phyloP scores from a whole-genome alignment of 768 basidiomycete species.

The Saitozyma podzolica region DNA sequence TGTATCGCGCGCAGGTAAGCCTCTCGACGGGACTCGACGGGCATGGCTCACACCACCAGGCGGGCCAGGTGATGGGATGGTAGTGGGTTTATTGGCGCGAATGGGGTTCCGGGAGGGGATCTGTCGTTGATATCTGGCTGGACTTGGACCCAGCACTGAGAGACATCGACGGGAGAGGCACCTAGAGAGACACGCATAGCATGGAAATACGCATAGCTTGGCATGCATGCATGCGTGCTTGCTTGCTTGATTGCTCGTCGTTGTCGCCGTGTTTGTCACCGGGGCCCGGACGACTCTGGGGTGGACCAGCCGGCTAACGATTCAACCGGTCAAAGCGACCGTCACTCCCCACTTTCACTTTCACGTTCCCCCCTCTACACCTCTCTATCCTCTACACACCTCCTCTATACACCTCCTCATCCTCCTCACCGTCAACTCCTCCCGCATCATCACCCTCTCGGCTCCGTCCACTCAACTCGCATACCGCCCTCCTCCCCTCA shows the following conservation, averaged over 20 bases:
- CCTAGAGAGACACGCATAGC: too few relatives aligned
- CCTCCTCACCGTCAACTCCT: background rate
- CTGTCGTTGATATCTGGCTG: too few relatives aligned
- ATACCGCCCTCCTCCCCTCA: slow-evolving; percentile 8
- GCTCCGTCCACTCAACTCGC: background rate
- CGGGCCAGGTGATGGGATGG: background rate
- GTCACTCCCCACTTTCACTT: too few relatives aligned
- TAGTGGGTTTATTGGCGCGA: background rate
- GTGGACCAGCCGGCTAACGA: too few relatives aligned
- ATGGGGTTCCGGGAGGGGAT: too few relatives aligned
- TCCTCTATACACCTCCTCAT: background rate
- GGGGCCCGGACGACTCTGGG: too few relatives aligned
- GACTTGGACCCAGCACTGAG: too few relatives aligned
- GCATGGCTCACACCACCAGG: background rate
- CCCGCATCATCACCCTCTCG: background rate
- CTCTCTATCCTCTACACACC: background rate
- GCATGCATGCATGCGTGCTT: slow-evolving; percentile 7
- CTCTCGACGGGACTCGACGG: background rate
- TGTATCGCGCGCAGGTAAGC: slow-evolving; percentile 27
- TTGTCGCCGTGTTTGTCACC: too few relatives aligned
- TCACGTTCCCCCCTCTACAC: background rate
- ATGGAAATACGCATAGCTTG: background rate
- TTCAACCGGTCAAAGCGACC: too few relatives aligned
- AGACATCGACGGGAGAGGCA: too few relatives aligned
- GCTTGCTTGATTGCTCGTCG: slow-evolving; percentile 1